Base-by-base conservation (phyloP, 2,329 filamentous ascomycete species). In the Cladosporium sp. region DNA sequence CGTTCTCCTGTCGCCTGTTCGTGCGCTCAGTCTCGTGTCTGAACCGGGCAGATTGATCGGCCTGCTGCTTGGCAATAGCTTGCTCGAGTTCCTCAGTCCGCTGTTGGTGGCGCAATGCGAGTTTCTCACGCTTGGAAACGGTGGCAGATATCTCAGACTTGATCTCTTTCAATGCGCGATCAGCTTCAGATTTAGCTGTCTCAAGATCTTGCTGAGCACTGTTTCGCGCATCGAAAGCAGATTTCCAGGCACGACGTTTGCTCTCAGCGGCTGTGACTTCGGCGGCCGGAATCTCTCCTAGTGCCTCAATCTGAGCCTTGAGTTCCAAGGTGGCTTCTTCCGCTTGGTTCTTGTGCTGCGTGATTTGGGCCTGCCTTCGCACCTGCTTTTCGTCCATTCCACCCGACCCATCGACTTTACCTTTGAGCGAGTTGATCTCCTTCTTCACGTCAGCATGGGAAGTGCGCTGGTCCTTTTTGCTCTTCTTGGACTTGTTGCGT, bases 361-460 rank as follows among this genome's bases (percentile, higher is more conserved):
- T 85, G 68, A 90, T 86, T 71, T 92, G 89, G 61, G 86, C 82
- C 45, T 89, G 83, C 71, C 90, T 89, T 69, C 90, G 87, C 63
- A 84, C 82, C 65, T 87, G 82, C 69, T 89, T 87, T 67, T 92
- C 89, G 71, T 93, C 89, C 64, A 84, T 86, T 59, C 86, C 86
- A 61, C 88, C 88, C 35, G 87, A 74, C 51, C 75, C 87, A 57
- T 85, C 80, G 45, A 90, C 82, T 62, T 86, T 85, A 59, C 80
- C 80, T 59, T 83, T 82, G 36, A 89, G 79, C 50, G 81, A 82
- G 66, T 91, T 88, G 61, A 90, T 88, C 65, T 93, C 89, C 71
- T 87, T 90, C 67, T 83, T 86, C 64, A 89, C 74, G 19, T 81
- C 76, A 63, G 87, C 86, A 61, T 87, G 78, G 62, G 84, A 84